These are phyloP conservation scores for Cordyceps pruinosa DNA, from an alignment of 2,329 filamentous ascomycete species.

Conservation along the genomic window DNA sequence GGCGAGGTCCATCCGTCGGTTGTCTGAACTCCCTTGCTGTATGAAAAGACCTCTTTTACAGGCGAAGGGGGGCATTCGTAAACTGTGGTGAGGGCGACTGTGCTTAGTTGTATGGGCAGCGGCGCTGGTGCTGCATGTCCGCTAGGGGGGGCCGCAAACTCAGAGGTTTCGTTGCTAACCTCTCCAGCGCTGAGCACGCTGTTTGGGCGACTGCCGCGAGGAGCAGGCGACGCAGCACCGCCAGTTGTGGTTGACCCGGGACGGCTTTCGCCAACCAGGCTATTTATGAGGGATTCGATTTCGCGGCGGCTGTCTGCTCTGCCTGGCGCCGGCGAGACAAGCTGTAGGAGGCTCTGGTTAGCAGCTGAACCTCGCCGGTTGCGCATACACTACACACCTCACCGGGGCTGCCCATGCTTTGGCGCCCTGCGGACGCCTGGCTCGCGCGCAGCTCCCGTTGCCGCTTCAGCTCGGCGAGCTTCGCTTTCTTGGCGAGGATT, in stretches of 20 bases:
- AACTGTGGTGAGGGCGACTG: conserved; percentile 66
- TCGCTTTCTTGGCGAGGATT: conserved; percentile 93
- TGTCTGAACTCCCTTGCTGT: conserved; percentile 95
- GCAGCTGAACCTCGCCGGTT: conserved; percentile 9
- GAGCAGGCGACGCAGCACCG: conserved; percentile 58
- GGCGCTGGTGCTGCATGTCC: conserved; percentile 26
- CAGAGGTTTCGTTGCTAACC: conserved; percentile 67
- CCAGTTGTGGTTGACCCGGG: conserved; percentile 60
- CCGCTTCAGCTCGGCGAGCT: conserved; percentile 90
- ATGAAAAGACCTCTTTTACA: conserved; percentile 81
- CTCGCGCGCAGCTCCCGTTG: conserved; percentile 78
- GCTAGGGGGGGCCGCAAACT: conserved; percentile 44
- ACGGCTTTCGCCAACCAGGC: conserved; percentile 71
- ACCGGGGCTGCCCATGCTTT: conserved; percentile 58
- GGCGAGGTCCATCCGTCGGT: conserved; percentile 63
- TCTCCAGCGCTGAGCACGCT: conserved; percentile 79
- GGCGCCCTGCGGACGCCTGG: conserved; percentile 63
- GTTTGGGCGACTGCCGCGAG: conserved; percentile 69
- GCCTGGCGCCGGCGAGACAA: conserved; percentile 63
- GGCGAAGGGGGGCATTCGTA: conserved; percentile 74
- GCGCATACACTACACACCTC: conserved; percentile 51
- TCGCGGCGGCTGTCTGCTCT: conserved; percentile 64
- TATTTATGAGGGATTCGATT: conserved; percentile 80
- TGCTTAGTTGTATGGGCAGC: conserved; percentile 60
- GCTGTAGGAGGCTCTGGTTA: conserved; percentile 21